phyloP scores from a whole-genome alignment of 768 basidiomycete species.

The Lentinula sp. region DNA sequence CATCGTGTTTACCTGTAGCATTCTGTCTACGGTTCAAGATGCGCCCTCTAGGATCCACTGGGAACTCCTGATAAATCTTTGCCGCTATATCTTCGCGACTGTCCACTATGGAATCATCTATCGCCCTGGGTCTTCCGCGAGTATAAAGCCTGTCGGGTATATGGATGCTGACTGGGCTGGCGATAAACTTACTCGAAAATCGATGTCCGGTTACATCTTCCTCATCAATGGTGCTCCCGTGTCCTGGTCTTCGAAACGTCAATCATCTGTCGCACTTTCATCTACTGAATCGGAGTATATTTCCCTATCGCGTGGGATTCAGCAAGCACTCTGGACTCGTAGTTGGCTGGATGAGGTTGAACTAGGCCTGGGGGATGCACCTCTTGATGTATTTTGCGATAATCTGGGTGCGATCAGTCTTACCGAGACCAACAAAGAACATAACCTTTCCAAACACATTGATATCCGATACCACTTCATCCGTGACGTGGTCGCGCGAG shows the following conservation, averaged over 20 bases:
- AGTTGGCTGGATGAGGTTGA: conserved; percentile 19
- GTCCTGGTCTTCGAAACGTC: conserved; percentile 24
- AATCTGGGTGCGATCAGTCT: too few species aligned
- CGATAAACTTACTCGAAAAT: conserved; percentile 9
- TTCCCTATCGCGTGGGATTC: conserved; percentile 18
- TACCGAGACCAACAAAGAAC: too few species aligned
- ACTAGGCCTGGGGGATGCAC: neutral
- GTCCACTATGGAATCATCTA: too few species aligned
- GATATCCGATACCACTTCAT: too few species aligned
- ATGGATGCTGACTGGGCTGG: neutral
- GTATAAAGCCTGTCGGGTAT: neutral
- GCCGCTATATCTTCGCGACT: too few species aligned
- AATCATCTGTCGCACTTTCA: conserved; percentile 14
- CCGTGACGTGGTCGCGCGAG: too few species aligned
- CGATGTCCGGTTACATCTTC: conserved; percentile 23
- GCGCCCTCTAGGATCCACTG: neutral
- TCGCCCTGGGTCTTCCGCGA: neutral
- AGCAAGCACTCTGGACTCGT: conserved; percentile 26
- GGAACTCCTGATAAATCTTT: neutral
- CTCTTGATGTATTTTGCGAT: too few species aligned
- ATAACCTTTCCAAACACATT: too few species aligned
- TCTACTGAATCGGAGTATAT: conserved; percentile 24
- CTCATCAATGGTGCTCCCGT: conserved; percentile 19
- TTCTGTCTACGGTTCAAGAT: neutral
- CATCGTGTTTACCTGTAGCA: neutral